Percentiles rank a stretch among this genome's conserved stretches.
Conservation (phyloP, 257 asterid species). For the Avicennia marina region DNA sequence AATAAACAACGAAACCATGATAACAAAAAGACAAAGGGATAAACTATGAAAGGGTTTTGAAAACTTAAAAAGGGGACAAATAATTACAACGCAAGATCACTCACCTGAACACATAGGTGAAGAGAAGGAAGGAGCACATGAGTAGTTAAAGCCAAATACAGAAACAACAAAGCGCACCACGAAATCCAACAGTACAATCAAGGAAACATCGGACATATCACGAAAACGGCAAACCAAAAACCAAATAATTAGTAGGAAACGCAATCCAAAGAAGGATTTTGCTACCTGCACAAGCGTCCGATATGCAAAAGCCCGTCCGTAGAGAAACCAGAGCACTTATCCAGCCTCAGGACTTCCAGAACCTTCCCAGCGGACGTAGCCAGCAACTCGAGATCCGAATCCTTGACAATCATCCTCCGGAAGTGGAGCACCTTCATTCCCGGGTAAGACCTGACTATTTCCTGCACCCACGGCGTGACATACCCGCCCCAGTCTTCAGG, state of each 20-base stretch:
- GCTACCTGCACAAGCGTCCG: conserved; percentile 36
- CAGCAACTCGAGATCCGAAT: conserved; percentile 37
- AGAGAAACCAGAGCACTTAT: conserved; percentile 54
- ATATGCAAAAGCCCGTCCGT: conserved; percentile 40
- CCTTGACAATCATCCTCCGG: conserved; percentile 48
- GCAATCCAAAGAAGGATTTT: too few relatives aligned
- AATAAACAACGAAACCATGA: too few relatives aligned
- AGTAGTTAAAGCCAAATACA: background rate
- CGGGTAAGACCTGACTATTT: conserved; percentile 19
- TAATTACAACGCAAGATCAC: background rate
- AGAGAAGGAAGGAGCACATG: background rate
- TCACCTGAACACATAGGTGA: background rate
- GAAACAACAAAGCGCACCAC: background rate
- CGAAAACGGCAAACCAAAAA: background rate
- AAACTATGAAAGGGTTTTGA: background rate
- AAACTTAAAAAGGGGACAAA: background rate
- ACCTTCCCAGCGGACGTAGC: conserved; percentile 11
- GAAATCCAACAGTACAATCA: background rate
- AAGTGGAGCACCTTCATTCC: conserved; percentile 38
- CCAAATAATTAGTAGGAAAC: too few relatives aligned
- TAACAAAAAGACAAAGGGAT: too few relatives aligned
- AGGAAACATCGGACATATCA: background rate
- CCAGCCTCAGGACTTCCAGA: conserved; percentile 38
- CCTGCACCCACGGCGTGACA: conserved; percentile 41
- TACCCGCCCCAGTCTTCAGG: conserved; percentile 16